These are phyloP conservation scores for Raffaelea albimanens DNA, from an alignment of 2,329 filamentous ascomycete species.

Conservation along the genomic window DNA sequence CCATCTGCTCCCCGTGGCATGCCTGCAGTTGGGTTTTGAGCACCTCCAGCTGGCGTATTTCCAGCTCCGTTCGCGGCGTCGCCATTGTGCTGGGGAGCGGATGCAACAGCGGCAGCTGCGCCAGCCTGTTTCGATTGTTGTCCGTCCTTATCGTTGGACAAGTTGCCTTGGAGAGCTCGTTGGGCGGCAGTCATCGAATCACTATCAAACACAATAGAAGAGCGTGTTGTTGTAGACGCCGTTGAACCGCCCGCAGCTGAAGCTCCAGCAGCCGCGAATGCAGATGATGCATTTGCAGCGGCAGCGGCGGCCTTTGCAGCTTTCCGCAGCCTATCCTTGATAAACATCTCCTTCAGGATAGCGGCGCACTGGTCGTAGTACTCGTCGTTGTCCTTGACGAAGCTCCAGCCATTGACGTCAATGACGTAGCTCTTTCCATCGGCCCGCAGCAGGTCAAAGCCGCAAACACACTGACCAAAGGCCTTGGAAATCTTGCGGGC, in stretches of 20 bases:
- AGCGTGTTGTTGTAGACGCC: slow-evolving; percentile 13
- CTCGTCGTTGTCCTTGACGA: slow-evolving; percentile 98
- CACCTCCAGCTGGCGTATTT: no score
- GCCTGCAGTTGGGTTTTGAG: no score
- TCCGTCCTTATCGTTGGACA: slow-evolving; percentile 14
- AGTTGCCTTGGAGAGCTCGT: slow-evolving; percentile 8
- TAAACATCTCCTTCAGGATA: slow-evolving; percentile 81
- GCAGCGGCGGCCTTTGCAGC: slow-evolving; percentile 2
- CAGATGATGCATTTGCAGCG: slow-evolving; percentile 12
- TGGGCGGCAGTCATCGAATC: slow-evolving; percentile 12
- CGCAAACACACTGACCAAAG: slow-evolving; percentile 91
- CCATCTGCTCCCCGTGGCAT: no score
- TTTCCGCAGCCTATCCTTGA: slow-evolving; percentile 63
- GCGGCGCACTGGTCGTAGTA: slow-evolving; percentile 89
- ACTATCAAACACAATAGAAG: background rate
- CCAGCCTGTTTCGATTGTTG: background rate
- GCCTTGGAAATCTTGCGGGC: slow-evolving; percentile 82
- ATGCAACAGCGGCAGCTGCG: background rate
- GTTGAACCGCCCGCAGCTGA: slow-evolving; percentile 15
- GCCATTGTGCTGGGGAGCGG: no score
- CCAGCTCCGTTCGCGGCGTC: no score
- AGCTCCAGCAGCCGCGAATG: slow-evolving; percentile 18
- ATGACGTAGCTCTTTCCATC: slow-evolving; percentile 92
- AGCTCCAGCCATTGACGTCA: slow-evolving; percentile 98
- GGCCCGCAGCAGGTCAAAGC: slow-evolving; percentile 86